These are phyloP conservation scores for Senecio squalidus DNA, from an alignment of 140 eudicot species.

Conservation along the genomic window DNA sequence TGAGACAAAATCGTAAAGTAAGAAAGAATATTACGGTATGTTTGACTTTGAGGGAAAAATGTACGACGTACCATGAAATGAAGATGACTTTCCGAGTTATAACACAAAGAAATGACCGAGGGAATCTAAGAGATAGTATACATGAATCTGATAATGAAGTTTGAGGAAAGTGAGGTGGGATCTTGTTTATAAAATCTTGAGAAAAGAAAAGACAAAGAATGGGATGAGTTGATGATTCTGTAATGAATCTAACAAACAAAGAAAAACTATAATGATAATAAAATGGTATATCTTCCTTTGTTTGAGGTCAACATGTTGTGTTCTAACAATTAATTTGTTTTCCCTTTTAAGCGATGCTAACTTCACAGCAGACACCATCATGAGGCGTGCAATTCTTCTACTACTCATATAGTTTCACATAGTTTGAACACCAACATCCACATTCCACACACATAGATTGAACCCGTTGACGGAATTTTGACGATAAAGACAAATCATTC, in stretches of 20 bases:
- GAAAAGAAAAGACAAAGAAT: conserved; percentile 28
- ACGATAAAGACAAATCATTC: neutral
- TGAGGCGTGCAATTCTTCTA: conserved; percentile 48
- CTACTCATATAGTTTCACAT: conserved; percentile 12
- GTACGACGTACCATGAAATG: conserved; percentile 23
- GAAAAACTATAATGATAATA: conserved; percentile 11
- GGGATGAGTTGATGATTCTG: conserved; percentile 38
- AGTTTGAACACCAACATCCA: conserved; percentile 11
- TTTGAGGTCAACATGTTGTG: conserved; percentile 34
- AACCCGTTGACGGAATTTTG: conserved; percentile 11
- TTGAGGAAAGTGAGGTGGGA: conserved; percentile 16
- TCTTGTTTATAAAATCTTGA: conserved; percentile 8
- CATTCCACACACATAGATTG: neutral
- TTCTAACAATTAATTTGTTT: conserved; percentile 28
- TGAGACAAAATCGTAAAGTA: neutral
- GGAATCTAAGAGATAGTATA: conserved; percentile 18
- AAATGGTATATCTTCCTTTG: conserved; percentile 23
- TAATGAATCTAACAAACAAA: conserved; percentile 34
- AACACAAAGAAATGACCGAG: conserved; percentile 13
- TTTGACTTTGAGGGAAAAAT: conserved; percentile 2
- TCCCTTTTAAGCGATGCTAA: conserved; percentile 49
- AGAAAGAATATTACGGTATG: neutral
- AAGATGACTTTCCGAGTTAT: neutral
- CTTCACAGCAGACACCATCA: conserved; percentile 48
- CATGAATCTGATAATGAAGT: conserved; percentile 12